A percentile compares a stretch with the other conserved stretches of the same genome.
Conservation (phyloP, 1,284 basidiomycete species). For the Cutaneotrichosporon cyanovorans region DNA sequence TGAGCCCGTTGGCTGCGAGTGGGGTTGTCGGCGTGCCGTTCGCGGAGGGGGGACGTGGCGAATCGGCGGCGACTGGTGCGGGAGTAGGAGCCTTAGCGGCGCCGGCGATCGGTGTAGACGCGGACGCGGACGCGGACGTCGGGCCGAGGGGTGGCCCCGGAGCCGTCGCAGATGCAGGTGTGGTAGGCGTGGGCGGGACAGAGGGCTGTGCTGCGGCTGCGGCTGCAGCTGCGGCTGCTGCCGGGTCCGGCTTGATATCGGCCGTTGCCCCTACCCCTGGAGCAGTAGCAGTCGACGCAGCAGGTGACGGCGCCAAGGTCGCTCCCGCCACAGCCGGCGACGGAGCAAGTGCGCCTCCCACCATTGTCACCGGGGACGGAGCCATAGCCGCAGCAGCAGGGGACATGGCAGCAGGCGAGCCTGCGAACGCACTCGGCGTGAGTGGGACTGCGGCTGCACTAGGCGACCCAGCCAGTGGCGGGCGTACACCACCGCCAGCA, state of each 20-base stretch:
- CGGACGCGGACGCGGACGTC: not conserved
- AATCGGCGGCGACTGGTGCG: too few relatives aligned
- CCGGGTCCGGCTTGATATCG: conserved; percentile 6
- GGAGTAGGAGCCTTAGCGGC: not conserved
- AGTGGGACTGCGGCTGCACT: not conserved
- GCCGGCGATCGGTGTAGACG: not conserved
- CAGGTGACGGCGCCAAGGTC: too few relatives aligned
- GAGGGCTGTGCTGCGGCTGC: not conserved
- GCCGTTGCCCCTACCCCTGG: conserved; percentile 10
- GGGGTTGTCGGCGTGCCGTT: too few relatives aligned
- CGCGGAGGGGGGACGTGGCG: too few relatives aligned
- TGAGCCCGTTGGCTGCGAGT: not conserved
- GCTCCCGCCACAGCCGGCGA: too few relatives aligned
- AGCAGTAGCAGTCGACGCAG: not conserved
- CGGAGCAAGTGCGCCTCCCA: too few relatives aligned
- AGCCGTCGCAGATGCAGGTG: not conserved
- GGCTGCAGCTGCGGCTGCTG: conserved; percentile 1
- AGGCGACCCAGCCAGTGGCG: not conserved
- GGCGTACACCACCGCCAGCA: not conserved
- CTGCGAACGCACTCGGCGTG: not conserved
- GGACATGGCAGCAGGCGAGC: not conserved
- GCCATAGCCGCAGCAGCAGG: not conserved
- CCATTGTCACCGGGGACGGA: not conserved
- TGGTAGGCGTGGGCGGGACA: not conserved
- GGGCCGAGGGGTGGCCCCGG: not conserved